These are phyloP conservation scores for Amoeboaphelidium protococcarum DNA, from an alignment of 371 early-diverging fungal genomes.

Conservation along the genomic window DNA sequence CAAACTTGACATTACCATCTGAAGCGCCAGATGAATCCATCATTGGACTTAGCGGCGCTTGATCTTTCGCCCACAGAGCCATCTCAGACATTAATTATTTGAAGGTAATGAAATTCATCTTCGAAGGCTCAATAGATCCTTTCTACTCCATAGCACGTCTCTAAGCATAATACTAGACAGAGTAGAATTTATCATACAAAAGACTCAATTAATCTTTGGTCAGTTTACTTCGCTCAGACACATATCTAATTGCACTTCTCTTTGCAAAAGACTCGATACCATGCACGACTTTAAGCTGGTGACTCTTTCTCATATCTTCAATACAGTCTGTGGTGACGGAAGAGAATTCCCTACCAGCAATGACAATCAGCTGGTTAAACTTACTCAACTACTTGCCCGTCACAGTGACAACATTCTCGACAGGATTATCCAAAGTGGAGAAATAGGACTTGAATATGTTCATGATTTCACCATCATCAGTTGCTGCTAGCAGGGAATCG, in stretches of 20 bases:
- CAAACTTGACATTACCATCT: too few species aligned
- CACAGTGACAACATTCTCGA: constrained; percentile 21
- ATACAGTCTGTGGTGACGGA: constrained; percentile 45
- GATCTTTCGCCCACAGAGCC: constrained; percentile 3
- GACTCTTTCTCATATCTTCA: constrained; percentile 50
- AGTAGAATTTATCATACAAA: constrained; percentile 66
- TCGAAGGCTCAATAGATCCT: constrained; percentile 1
- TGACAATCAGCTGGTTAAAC: constrained; percentile 69
- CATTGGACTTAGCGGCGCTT: too few species aligned
- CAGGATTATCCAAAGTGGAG: constrained; percentile 28
- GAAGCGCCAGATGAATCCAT: too few species aligned
- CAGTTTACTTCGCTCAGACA: constrained; percentile 39
- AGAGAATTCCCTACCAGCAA: constrained; percentile 76
- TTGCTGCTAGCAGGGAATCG: constrained; percentile 13
- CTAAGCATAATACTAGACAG: constrained; percentile 42
- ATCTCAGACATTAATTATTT: constrained; percentile 1
- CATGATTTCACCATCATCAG: constrained; percentile 61
- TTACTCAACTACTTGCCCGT: constrained; percentile 31
- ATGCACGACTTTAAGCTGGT: constrained; percentile 80
- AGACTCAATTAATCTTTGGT: constrained; percentile 53
- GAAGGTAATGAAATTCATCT: not conserved
- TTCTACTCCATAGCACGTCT: constrained; percentile 12
- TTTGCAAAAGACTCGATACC: constrained; percentile 78
- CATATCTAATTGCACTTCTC: constrained; percentile 52
- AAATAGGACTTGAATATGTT: constrained; percentile 46